Evolutionary conservation across 345 rosid genomes (phyloP).

Genomic region (Dipteronia sinensis): DNA sequence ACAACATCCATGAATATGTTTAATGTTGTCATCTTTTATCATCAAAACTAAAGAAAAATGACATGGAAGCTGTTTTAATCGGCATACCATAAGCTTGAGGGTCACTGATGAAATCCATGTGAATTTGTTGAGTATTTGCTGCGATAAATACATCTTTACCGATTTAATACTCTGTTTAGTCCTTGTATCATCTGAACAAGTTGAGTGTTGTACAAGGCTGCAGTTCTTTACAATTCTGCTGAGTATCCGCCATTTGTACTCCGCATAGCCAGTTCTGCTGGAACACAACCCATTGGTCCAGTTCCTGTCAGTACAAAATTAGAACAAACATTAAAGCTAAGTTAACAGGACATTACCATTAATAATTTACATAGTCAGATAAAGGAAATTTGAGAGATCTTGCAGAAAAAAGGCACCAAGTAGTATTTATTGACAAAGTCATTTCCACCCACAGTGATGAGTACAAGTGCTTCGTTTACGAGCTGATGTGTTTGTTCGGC

Average conservation of each 20-base stretch:
- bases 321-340: too few species aligned
- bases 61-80: not conserved
- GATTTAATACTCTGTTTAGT: conserved; percentile 24
- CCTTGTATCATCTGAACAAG: conserved; percentile 31
- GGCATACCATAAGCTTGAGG: conserved; percentile 49
- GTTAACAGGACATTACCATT: conserved; percentile 28
- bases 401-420: conserved; percentile 50
- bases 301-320: conserved; percentile 4
- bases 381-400: conserved; percentile 68
- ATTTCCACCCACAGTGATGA: too few species aligned
- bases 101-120: conserved; percentile 36
- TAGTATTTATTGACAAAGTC: too few species aligned
- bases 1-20: not conserved
- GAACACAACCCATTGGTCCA: too few species aligned
- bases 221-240: conserved; percentile 37
- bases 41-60: not conserved
- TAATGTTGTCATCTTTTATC: not conserved
- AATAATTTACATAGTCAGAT: conserved; percentile 51
- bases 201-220: conserved; percentile 40
- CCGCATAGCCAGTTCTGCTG: too few species aligned
- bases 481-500: too few species aligned
- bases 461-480: too few species aligned
- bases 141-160: conserved; percentile 31
- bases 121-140: conserved; percentile 40
- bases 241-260: conserved; percentile 36